phyloP scores from a whole-genome alignment of 257 asterid species.

The Lycium barbarum region DNA sequence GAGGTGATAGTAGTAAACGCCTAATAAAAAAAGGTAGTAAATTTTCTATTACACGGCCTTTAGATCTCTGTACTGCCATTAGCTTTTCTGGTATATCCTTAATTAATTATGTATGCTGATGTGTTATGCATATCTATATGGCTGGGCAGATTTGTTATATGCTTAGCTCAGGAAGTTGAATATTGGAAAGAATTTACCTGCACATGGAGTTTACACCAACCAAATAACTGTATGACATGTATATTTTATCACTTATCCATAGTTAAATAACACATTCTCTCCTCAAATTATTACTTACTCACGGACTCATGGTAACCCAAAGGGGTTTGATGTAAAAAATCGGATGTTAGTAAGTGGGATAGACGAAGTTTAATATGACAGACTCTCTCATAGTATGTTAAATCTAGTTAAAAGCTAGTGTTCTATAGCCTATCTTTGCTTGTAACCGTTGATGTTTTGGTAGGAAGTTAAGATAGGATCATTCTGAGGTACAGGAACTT shows the following conservation, averaged over 20 bases:
- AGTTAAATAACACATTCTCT: constrained; percentile 1
- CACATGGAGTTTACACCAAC: neutral
- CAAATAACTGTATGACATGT: constrained; percentile 10
- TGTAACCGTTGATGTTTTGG: neutral
- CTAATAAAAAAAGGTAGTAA: neutral
- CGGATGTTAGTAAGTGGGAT: neutral
- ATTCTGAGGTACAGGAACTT: neutral
- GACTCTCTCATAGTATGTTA: neutral
- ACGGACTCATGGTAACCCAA: neutral
- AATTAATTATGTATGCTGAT: neutral
- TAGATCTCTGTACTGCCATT: neutral
- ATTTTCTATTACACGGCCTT: neutral
- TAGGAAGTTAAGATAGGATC: neutral
- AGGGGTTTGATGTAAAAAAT: neutral
- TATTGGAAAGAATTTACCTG: constrained; percentile 10
- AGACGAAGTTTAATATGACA: neutral
- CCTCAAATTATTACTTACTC: neutral
- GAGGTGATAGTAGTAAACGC: neutral
- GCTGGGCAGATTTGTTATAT: constrained; percentile 26
- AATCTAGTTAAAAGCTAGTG: neutral
- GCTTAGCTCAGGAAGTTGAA: constrained; percentile 13
- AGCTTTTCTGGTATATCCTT: neutral
- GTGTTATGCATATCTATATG: constrained; percentile 30
- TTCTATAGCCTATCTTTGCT: neutral
- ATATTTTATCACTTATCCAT: neutral